Evolutionary conservation across 2,329 filamentous ascomycete genomes (phyloP), one percentile per base, ranked within the genome.

Genomic region (Orbilia ellipsospora): DNA sequence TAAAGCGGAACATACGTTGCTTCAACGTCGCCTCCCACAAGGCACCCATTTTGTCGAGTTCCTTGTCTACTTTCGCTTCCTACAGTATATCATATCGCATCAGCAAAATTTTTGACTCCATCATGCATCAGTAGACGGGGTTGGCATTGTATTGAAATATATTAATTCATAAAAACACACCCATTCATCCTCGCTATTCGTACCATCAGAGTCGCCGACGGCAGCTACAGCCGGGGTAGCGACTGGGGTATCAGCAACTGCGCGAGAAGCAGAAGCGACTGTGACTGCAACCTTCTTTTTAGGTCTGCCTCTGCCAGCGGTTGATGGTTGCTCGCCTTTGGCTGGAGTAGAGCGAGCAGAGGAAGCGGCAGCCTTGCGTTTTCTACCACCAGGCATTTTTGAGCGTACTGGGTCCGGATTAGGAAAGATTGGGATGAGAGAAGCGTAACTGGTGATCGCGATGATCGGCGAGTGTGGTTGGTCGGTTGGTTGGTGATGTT

Each of bases 1-100:
- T 5, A 31, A n/a, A n/a, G n/a, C n/a, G n/a, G 7, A 42, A 8
- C 2, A 42, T 40, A 50, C 60, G 12, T 54, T 63, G 18, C 16
- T 18, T 26, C 10, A 63, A n/a, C 2, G 26, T 26, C 3, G 51
- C 60, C 16, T 63, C 45, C 60, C 60, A 63, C n/a, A 63, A 28
- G 8, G 4, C 40, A 7, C 20, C 8, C 60, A 63, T 63, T 20
- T 40, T 15, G 8, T 23, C 31, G 13, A 63, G 20, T 18, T 40
- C 18, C 7, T n/a, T 15, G 12, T 63, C 60, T 8, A 63, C 15
- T 50, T 23, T n/a, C n/a, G 57, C n/a, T 16, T 62, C 31, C 57
- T 62, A 31, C 6, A n/a, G 4, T 31, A 31, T 7, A 31, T 31
- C 3, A 31, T 7, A 31, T 31, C 28, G 7, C 7, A 31, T 31